Evolutionary conservation across 2,329 filamentous ascomycete genomes (phyloP), one percentile per base, ranked within the genome.

Genomic region (Fusarium mangiferae): DNA sequence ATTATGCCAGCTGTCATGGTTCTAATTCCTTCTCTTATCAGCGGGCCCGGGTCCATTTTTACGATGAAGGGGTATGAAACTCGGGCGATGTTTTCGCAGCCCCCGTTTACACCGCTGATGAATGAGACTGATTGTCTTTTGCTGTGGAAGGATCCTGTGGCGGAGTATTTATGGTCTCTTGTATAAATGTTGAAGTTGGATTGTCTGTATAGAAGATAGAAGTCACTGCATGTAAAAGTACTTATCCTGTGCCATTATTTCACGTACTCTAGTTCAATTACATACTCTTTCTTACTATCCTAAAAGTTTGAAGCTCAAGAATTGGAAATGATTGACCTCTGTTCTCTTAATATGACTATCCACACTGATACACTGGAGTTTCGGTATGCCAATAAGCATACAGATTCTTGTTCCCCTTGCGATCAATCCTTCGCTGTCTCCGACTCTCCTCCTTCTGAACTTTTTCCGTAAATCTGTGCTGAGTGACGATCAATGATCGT

Each of bases 301-400:
- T 33, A 33, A 33, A 14, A 15, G 33, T 22, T 7, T 39, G 38
- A 39, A 7, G 38, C n/a, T 17, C 11, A 10, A 44, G 24, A 13
- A 7, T 26, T 45, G 11, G 15, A 26, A 10, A 20, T 7, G 1
- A 9, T 9, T 0, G 6, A 22, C 17, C 9, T 22, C 22, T 6
- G 10, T 22, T 54, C 13, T 9, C 7, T 11, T n/a, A 7, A 10
- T 5, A 18, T 10, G 11, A 6, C 45, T 69, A 69, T 20, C 66
- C 66, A 22, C 66, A 69, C 7, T 18, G 38, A 7, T 69, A 69
- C 1, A 69, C 66, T 1, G 66, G 66, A 3, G 57, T 69, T 33
- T 69, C 66, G 2, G 66, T 69, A 33, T 69, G 4, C 66, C 66
- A 69, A 33, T 69, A 69, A 33, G 66, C 66, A 36, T 69, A 69